phyloP scores from a whole-genome alignment of 1,284 basidiomycete species.

The Rhodotorula sp. region DNA sequence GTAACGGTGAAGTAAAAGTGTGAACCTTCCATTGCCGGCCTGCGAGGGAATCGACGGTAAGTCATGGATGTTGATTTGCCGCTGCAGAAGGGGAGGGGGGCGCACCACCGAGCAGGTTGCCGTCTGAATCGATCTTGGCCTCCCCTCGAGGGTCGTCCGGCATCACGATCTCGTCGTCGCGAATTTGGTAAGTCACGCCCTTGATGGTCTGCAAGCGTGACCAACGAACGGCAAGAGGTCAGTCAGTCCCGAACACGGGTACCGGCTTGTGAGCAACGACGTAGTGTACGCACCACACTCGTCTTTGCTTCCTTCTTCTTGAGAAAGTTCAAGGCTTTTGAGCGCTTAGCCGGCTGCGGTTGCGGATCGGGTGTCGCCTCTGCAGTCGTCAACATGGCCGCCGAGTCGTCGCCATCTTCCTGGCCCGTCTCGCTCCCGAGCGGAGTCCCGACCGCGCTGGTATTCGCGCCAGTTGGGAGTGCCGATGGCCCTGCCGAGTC shows the following conservation, averaged over 20 bases:
- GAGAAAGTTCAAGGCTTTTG: slow-evolving; percentile 30
- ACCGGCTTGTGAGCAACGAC: not conserved
- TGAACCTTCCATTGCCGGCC: slow-evolving; percentile 82
- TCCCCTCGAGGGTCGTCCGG: slow-evolving; percentile 83
- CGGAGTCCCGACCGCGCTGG: slow-evolving; percentile 11
- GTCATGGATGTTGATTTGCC: not conserved
- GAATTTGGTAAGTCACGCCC: slow-evolving; percentile 71
- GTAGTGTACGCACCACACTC: slow-evolving; percentile 6
- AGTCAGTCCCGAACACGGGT: too few relatives aligned
- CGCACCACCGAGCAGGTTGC: slow-evolving; percentile 74
- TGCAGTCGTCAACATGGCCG: slow-evolving; percentile 2
- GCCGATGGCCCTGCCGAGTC: not conserved
- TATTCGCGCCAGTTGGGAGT: not conserved
- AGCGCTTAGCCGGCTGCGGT: slow-evolving; percentile 11
- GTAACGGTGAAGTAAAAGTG: slow-evolving; percentile 76
- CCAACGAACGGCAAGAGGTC: not conserved
- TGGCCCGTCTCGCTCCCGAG: not conserved
- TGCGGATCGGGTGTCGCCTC: slow-evolving; percentile 20
- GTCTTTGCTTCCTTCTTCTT: slow-evolving; percentile 36
- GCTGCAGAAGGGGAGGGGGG: not conserved
- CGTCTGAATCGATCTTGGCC: slow-evolving; percentile 81
- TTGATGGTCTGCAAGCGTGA: slow-evolving; percentile 57
- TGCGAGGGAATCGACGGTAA: slow-evolving; percentile 45
- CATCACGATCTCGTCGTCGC: slow-evolving; percentile 83
- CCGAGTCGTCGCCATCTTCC: slow-evolving; percentile 4